Conservation (phyloP, 768 basidiomycete genomes). For the Rhodocollybia butyracea region DNA sequence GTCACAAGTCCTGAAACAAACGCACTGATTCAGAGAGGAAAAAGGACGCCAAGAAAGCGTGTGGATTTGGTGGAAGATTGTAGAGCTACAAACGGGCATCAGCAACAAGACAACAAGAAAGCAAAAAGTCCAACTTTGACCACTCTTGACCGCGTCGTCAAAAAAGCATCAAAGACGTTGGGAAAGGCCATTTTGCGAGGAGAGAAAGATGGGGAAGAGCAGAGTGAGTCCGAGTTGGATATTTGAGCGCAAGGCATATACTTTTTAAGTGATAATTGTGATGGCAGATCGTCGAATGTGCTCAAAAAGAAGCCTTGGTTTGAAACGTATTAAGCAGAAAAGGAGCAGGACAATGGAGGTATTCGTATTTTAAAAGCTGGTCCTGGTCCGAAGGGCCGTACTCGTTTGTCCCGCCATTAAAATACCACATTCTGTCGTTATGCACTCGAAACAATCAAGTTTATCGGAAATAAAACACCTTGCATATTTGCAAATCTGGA, state of each 20-base stretch:
- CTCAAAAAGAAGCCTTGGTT: not conserved
- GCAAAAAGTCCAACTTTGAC: too few species aligned
- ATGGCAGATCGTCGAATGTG: constrained; percentile 7
- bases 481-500: not conserved
- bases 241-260: constrained; percentile 2
- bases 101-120: too few species aligned
- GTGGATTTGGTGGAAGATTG: constrained; percentile 12
- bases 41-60: constrained; percentile 17
- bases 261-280: not conserved
- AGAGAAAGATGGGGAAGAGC: not conserved
- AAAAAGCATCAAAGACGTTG: constrained; percentile 34
- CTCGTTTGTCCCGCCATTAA: not conserved
- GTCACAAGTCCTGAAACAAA: not conserved
- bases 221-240: not conserved
- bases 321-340: not conserved
- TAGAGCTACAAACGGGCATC: constrained; percentile 9
- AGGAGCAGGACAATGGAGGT: not conserved
- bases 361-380: not conserved
- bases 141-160: constrained; percentile 50
- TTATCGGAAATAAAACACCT: not conserved
- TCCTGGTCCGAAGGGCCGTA: not conserved
- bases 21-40: constrained; percentile 5
- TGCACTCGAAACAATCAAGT: not conserved
- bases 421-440: not conserved
- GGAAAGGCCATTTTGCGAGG: not conserved